Percentiles rank a stretch among this genome's conserved stretches.
These are phyloP conservation scores for Aspergillus kassunensis DNA, from an alignment of 495 filamentous ascomycete genomes.

Conservation along the genomic window DNA sequence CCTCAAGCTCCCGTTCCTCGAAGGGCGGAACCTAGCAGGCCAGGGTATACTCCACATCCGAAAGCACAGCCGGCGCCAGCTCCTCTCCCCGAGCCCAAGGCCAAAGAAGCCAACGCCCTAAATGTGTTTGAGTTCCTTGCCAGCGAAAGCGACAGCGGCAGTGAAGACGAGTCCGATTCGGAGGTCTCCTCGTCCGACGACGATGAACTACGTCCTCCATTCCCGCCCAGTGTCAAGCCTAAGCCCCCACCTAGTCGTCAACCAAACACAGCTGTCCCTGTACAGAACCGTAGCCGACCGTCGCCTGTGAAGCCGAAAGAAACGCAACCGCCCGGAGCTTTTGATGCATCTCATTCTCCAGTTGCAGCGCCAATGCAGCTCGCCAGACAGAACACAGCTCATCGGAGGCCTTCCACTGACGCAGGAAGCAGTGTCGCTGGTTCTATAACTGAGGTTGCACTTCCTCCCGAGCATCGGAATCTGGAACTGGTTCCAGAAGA, in stretches of 20 bases:
- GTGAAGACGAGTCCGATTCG: constrained; percentile 18
- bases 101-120: constrained; percentile 23
- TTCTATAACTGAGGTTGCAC: constrained; percentile 10
- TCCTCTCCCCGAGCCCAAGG: constrained; percentile 16
- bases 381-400: constrained; percentile 17
- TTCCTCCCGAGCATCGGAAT: constrained; percentile 14
- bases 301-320: constrained; percentile 25
- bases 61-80: constrained; percentile 12
- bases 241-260: constrained; percentile 11
- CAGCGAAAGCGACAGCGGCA: constrained; percentile 22
- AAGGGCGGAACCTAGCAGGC: constrained; percentile 15
- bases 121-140: constrained; percentile 46
- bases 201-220: constrained; percentile 15
- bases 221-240: constrained; percentile 4
- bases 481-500: constrained; percentile 26
- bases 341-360: constrained; percentile 23
- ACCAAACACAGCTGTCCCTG: constrained; percentile 10
- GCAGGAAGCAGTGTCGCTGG: constrained; percentile 13
- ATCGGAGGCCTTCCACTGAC: constrained; percentile 21
- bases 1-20: constrained; percentile 12
- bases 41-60: constrained; percentile 11
- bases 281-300: constrained; percentile 16
- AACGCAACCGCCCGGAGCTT: constrained; percentile 20
- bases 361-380: constrained; percentile 25
- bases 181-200: constrained; percentile 20